Evolutionary conservation across 495 filamentous ascomycete genomes (phyloP), one percentile per base, ranked within the genome.

Genomic region (Oidiodendron maius): DNA sequence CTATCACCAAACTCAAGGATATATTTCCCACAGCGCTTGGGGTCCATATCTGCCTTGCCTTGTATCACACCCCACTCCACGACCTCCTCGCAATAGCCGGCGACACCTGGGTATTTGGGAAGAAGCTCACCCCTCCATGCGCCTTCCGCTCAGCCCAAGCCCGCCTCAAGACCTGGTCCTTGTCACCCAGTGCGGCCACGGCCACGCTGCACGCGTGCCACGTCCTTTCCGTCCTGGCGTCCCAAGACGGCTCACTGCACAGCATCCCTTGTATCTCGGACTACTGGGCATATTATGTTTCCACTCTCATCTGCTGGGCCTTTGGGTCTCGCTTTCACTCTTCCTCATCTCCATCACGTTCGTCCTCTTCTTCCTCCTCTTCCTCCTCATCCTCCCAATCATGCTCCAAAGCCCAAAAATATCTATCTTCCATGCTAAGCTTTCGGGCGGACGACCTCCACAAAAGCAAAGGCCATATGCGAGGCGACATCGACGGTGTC

Each of bases 51-150:
- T 58, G 56, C 17, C 55, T 61, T 16, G 48, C 55, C 2, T 35
- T 58, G 11, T 44, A 61, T 28, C 46, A 61, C 32, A 61, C 58
- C 12, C 58, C 58, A n/a, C 55, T 61, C 4, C 50, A 49, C 26
- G 48, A 52, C 24, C 52, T 61, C 1, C 46, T 61, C 21, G 58
- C 58, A 4, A 43, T 56, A 8, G 51, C 58, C 6, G 58, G 55
- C 1, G 58, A 61, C 35, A 58, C 58, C 9, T 61, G 58, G 58
- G 52, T 61, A 3, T 56, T 61, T 35, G 35, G 37, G 2, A 34
- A 46, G 47, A 61, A 61, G 20, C 46, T 58, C 18, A 56, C 51
- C 11, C 50, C 55, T n/a, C 52, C 52, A 0, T 49, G 47, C 3
- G 51, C 46, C 24, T 61, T 58, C 40, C 45, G 53, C 26, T 35